phyloP scores from a whole-genome alignment of 352 stramenopile genomes.

The Nothophytophthora sp. region DNA sequence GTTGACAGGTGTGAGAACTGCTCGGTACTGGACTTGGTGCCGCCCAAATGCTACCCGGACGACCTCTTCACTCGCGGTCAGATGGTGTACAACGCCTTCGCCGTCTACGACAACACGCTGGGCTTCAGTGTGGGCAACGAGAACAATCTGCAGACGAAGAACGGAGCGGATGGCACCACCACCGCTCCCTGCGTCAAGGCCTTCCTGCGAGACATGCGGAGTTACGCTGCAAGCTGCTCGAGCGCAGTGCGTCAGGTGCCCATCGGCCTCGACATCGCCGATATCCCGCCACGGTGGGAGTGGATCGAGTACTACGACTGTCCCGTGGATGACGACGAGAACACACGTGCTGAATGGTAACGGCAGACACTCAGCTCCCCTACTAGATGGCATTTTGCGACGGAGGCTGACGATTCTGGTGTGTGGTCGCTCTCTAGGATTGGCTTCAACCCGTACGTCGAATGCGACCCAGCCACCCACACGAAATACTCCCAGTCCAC shows the following conservation, averaged over 20 bases:
- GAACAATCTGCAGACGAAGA: slow-evolving; percentile 46
- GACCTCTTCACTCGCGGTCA: slow-evolving; percentile 53
- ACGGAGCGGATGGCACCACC: slow-evolving; percentile 22
- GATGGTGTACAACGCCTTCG: slow-evolving; percentile 74
- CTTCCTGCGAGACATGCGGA: slow-evolving; percentile 54
- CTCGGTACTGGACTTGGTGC: slow-evolving; percentile 43
- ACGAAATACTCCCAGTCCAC: slow-evolving; percentile 52
- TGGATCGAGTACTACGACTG: slow-evolving; percentile 73
- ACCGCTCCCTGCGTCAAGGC: slow-evolving; percentile 68
- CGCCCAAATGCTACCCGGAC: slow-evolving; percentile 58
- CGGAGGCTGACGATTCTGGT: neutral
- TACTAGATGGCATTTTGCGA: neutral
- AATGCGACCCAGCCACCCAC: slow-evolving; percentile 57
- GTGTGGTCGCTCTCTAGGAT: slow-evolving; percentile 14
- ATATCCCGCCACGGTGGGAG: slow-evolving; percentile 48
- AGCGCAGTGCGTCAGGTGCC: slow-evolving; percentile 49
- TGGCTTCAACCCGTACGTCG: slow-evolving; percentile 63
- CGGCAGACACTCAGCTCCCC: neutral
- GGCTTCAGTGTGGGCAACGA: slow-evolving; percentile 64
- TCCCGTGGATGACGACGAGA: slow-evolving; percentile 48
- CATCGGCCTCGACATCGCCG: slow-evolving; percentile 65
- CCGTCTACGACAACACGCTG: slow-evolving; percentile 74
- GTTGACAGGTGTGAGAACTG: slow-evolving; percentile 53
- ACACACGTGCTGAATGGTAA: slow-evolving; percentile 54
- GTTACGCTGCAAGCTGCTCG: slow-evolving; percentile 48